phyloP scores from a whole-genome alignment of 805 yeast species.

The Metschnikowia hibisci region DNA sequence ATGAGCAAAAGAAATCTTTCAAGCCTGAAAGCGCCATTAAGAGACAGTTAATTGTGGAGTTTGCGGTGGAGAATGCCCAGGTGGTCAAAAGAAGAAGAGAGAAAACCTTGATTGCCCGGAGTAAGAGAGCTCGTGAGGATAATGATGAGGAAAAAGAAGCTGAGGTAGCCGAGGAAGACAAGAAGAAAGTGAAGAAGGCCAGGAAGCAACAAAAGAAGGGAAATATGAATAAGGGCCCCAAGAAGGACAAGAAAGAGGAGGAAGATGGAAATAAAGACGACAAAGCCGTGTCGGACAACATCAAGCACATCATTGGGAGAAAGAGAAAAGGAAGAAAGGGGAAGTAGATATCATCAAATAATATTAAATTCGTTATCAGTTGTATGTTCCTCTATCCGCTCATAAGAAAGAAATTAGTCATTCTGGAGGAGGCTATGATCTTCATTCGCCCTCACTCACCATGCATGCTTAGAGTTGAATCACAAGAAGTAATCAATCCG shows the following conservation, averaged over 20 bases:
- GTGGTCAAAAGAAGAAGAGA: conserved; percentile 89
- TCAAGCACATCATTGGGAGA: conserved; percentile 61
- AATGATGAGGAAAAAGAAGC: conserved; percentile 14
- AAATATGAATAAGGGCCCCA: conserved; percentile 39
- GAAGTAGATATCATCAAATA: conserved; percentile 21
- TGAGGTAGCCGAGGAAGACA: conserved; percentile 13
- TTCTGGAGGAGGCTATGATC: not conserved
- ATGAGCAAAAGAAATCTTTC: conserved; percentile 59
- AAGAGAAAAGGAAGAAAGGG: conserved; percentile 65
- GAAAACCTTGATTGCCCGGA: conserved; percentile 43
- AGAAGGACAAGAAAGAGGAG: conserved; percentile 20
- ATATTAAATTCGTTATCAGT: conserved; percentile 4
- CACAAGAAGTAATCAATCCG: conserved; percentile 44
- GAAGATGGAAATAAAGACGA: conserved; percentile 15
- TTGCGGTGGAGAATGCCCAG: conserved; percentile 93
- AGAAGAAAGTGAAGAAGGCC: conserved; percentile 22
- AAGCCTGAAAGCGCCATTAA: conserved; percentile 52
- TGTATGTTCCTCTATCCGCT: not conserved
- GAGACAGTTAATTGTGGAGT: conserved; percentile 86
- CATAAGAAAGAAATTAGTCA: conserved; percentile 1
- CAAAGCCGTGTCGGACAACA: conserved; percentile 48
- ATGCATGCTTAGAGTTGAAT: not conserved
- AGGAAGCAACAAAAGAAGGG: conserved; percentile 37
- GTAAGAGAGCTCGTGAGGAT: conserved; percentile 25
- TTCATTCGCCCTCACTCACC: no score